Percentiles rank a stretch among this genome's conserved stretches.
Conservation (phyloP, 495 filamentous ascomycete genomes). For the Filosporella fistucella region DNA sequence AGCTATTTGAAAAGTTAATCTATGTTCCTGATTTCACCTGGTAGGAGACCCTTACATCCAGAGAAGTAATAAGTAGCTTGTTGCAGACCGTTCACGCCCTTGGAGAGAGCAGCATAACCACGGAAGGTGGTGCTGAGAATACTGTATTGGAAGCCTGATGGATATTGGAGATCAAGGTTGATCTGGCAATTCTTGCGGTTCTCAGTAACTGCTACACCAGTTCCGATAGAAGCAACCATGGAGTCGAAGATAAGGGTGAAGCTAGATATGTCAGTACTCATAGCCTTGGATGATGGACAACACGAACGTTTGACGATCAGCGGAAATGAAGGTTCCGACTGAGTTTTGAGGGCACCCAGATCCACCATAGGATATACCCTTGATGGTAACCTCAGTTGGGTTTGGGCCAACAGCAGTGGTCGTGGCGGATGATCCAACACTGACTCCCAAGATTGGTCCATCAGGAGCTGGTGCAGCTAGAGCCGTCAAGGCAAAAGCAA, state of each 20-base stretch:
- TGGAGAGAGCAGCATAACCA: slow-evolving; percentile 39
- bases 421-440: background rate
- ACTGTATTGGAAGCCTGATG: slow-evolving; percentile 46
- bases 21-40: too few species aligned
- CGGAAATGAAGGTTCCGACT: slow-evolving; percentile 34
- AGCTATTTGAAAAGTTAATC: slow-evolving; percentile 10
- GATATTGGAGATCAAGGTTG: slow-evolving; percentile 44
- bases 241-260: slow-evolving; percentile 42
- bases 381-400: slow-evolving; percentile 28
- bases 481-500: slow-evolving; percentile 11
- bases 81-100: slow-evolving; percentile 38
- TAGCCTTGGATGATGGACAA: background rate
- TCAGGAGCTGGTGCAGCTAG: slow-evolving; percentile 7
- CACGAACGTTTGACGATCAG: slow-evolving; percentile 27
- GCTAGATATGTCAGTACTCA: slow-evolving; percentile 21
- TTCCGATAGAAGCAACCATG: slow-evolving; percentile 41
- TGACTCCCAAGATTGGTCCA: slow-evolving; percentile 3
- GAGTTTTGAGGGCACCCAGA: slow-evolving; percentile 43
- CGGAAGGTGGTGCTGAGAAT: slow-evolving; percentile 47
- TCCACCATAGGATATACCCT: slow-evolving; percentile 40
- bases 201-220: slow-evolving; percentile 30
- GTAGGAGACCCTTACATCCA: slow-evolving; percentile 25
- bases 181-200: slow-evolving; percentile 48
- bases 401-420: slow-evolving; percentile 5
- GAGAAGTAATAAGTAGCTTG: slow-evolving; percentile 50